These are phyloP conservation scores for Vitis hybrid DNA, from an alignment of 177 flowering plant genomes.

Conservation along the genomic window DNA sequence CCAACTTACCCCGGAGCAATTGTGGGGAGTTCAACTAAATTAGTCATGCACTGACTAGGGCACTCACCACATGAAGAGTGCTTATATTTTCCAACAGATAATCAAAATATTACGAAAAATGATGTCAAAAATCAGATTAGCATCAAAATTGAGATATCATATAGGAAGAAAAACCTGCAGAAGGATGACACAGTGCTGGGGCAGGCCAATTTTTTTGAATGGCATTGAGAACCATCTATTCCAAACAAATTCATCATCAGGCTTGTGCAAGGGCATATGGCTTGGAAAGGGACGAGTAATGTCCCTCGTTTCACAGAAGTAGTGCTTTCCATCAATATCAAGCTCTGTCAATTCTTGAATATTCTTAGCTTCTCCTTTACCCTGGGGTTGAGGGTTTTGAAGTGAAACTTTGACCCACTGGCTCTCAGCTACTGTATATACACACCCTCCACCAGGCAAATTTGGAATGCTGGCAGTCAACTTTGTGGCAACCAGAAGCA, in stretches of 20 bases:
- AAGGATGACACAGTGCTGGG: constrained; percentile 81
- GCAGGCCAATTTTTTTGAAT: constrained; percentile 78
- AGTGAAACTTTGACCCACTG: constrained; percentile 89
- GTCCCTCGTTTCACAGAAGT: constrained; percentile 92
- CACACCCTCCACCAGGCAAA: constrained; percentile 96
- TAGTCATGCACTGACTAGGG: no score
- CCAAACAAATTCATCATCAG: constrained; percentile 98
- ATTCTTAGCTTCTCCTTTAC: constrained; percentile 88
- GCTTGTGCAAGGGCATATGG: constrained; percentile 61
- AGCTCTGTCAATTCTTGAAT: constrained; percentile 77
- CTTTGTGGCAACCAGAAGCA: constrained; percentile 90
- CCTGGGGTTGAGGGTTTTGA: constrained; percentile 75
- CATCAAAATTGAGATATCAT: constrained; percentile 19
- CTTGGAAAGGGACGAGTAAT: constrained; percentile 95
- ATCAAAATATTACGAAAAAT: background rate
- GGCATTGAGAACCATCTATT: constrained; percentile 83
- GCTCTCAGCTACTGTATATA: constrained; percentile 79
- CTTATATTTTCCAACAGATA: background rate
- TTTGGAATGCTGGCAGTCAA: constrained; percentile 58
- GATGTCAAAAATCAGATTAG: background rate
- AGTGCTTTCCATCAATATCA: constrained; percentile 96
- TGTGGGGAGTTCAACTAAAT: no score
- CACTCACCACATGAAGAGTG: no score
- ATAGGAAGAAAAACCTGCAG: constrained; percentile 76
- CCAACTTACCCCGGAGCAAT: no score